These are phyloP conservation scores for Blepharisma undulans DNA, from an alignment of 169 alveolate genomes.

Conservation along the genomic window DNA sequence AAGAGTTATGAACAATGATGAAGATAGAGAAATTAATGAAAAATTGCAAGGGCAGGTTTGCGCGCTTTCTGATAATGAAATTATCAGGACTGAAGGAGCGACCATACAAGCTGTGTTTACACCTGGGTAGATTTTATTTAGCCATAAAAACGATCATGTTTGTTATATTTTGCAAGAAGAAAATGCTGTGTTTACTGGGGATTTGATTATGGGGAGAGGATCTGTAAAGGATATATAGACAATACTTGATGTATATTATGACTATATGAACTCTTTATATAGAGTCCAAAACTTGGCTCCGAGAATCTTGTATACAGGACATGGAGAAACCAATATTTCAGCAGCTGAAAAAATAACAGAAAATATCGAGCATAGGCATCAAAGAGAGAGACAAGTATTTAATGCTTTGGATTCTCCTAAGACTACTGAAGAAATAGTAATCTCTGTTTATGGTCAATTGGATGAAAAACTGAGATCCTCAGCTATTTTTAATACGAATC, in stretches of 20 bases:
- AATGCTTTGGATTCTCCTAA: background rate
- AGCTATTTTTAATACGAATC: background rate
- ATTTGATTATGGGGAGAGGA: slow-evolving; percentile 3
- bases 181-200: slow-evolving; percentile 31
- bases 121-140: background rate
- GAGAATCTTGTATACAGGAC: slow-evolving; percentile 1
- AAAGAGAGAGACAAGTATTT: slow-evolving; percentile 10
- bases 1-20: background rate
- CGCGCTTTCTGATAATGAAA: background rate
- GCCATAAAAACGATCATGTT: slow-evolving; percentile 12
- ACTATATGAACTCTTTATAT: background rate
- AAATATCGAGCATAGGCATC: background rate
- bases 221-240: background rate
- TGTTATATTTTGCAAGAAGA: background rate
- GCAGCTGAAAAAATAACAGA: slow-evolving; percentile 4
- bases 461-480: background rate
- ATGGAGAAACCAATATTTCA: background rate
- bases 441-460: background rate
- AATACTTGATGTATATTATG: background rate
- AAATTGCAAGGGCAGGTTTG: background rate
- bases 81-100: background rate
- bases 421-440: background rate
- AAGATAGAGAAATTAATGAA: background rate
- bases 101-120: background rate
- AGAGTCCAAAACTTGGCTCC: background rate